phyloP scores from a whole-genome alignment of 202 grass and related monocot genomes.

The Carex arenaria region DNA sequence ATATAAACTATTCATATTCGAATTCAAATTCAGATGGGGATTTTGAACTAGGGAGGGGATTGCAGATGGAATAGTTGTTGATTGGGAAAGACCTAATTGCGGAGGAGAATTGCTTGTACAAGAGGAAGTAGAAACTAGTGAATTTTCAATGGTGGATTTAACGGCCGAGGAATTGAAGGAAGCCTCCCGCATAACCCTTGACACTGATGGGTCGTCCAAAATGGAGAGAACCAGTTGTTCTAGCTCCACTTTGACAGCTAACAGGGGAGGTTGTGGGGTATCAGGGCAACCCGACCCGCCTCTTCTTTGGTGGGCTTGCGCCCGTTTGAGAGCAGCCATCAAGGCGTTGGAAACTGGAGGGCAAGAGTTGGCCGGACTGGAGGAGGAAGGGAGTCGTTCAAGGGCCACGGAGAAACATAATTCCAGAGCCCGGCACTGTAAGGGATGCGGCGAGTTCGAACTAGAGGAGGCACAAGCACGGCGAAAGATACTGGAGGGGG shows the following conservation, averaged over 20 bases:
- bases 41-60: conserved; percentile 17
- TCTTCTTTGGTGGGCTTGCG: conserved; percentile 86
- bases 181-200: conserved; percentile 98
- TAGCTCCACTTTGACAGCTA: conserved; percentile 90
- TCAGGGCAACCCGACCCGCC: conserved; percentile 47
- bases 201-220: conserved; percentile 89
- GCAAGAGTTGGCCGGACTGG: background rate
- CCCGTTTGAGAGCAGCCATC: conserved; percentile 78
- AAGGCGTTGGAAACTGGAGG: conserved; percentile 82
- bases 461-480: conserved; percentile 43
- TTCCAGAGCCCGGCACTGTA: conserved; percentile 81
- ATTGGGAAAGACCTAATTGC: background rate
- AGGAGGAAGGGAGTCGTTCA: conserved; percentile 59
- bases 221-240: conserved; percentile 88
- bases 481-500: conserved; percentile 55
- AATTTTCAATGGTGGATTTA: conserved; percentile 77
- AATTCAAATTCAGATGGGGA: conserved; percentile 20
- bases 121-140: conserved; percentile 45
- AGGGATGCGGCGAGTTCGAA: conserved; percentile 35
- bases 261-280: conserved; percentile 63
- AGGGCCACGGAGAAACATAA: conserved; percentile 93
- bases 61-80: conserved; percentile 8
- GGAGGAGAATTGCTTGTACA: conserved; percentile 5
- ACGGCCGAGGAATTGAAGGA: conserved; percentile 69
- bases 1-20: conserved; percentile 6